Base-by-base conservation (phyloP, 1,139 yeast genomes). In the Saccharomycopsis hybrid region DNA sequence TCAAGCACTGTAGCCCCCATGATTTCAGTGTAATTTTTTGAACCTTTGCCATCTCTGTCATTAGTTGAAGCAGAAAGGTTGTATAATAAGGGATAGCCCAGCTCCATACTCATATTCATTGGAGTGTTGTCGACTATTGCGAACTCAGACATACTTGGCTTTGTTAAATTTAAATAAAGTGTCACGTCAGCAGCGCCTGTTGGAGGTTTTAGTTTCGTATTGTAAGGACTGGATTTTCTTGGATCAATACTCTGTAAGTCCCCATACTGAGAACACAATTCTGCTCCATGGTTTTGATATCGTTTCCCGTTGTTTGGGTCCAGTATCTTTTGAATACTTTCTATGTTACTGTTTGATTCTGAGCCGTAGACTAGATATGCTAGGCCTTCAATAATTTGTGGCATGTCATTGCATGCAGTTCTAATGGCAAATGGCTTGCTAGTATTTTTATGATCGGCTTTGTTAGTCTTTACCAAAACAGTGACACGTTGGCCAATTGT, bases 401-500 rank as follows among this genome's bases (percentile, higher is more conserved):
- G 70, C 45, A 64, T 59, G 32, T 60, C 60, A 4, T 59, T 54
- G 41, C 65, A 65, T 9, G 70, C 65, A 57, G 65, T 61, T 32
- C 72, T 58, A 27, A 66, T 63, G 9, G 59, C 59, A 48, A 43
- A 56, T 11, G 52, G 47, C 35, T 24, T 51, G 52, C n/a, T 35
- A 11, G 35, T 32, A 32, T 32, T 11, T 32, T 32, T 32, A 11
- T 32, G 35, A 11, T 8, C 41, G n/a, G 38, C 40, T n/a, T 46
- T 13, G 8, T 58, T 56, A 2, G 70, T 65, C 49, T 64, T 59
- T n/a, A 69, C 60, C 4, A 66, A 46, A 5, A 65, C 56, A 1
- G 69, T 59, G 32, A 62, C 54, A 39, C 70, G 50, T 7, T 67
- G 58, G 5, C 68, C 73, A 48, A 63, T 68, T 2, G 68, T 70